A percentile compares a stretch with the other conserved stretches of the same genome.
These are phyloP conservation scores for Tephrocybe sp. DNA, from an alignment of 768 basidiomycete genomes.

Conservation along the genomic window DNA sequence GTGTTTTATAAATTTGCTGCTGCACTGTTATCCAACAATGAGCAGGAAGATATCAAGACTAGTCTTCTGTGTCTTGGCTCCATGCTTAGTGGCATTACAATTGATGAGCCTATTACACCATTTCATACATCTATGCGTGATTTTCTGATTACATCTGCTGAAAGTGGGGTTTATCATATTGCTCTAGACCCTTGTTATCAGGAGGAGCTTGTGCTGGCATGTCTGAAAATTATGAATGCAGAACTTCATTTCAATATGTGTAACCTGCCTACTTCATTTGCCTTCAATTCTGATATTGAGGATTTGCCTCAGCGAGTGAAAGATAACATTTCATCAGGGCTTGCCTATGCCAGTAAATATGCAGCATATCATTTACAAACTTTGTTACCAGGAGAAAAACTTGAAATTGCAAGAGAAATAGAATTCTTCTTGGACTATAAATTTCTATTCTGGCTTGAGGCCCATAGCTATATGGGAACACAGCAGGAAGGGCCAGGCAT, in stretches of 20 bases:
- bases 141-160: not conserved
- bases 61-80: not conserved
- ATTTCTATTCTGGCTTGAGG: not conserved
- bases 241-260: conserved; percentile 17
- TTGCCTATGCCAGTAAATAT: conserved; percentile 10
- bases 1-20: not conserved
- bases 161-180: not conserved
- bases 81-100: not conserved
- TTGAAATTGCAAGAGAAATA: not conserved
- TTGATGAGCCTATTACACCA: not conserved
- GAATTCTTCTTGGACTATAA: conserved; percentile 1
- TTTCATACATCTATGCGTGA: not conserved
- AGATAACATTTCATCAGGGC: not conserved
- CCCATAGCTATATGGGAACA: not conserved
- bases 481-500: not conserved
- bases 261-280: conserved; percentile 8
- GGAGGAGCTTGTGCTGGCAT: not conserved
- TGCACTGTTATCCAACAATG: not conserved
- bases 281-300: conserved; percentile 2
- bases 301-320: not conserved
- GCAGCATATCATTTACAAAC: conserved; percentile 10
- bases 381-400: too few species aligned
- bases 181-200: not conserved
- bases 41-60: not conserved
- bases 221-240: conserved; percentile 7